Evolutionary conservation across 2,329 filamentous ascomycete species (phyloP).

Genomic region (Drechslerella coelobrocha): DNA sequence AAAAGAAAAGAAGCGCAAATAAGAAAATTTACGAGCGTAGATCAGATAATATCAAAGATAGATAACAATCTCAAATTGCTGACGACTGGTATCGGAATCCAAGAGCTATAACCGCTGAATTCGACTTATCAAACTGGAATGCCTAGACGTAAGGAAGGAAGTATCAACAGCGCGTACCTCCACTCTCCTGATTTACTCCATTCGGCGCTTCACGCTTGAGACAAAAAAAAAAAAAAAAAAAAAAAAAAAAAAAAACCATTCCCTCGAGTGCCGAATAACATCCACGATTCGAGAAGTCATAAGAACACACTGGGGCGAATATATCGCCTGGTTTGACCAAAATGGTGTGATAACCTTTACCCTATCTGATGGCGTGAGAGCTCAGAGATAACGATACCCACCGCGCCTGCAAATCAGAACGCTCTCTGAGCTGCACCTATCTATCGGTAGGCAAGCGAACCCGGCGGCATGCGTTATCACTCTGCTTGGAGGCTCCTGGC

Average conservation of each 20-base stretch:
- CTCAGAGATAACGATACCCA: slow-evolving; percentile 49
- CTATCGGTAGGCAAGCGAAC: slow-evolving; percentile 49
- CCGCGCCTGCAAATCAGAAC: slow-evolving; percentile 21
- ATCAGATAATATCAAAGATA: slow-evolving; percentile 31
- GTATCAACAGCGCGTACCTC: too few species aligned
- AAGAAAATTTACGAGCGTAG: slow-evolving; percentile 19
- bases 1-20: slow-evolving; percentile 10
- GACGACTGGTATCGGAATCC: background rate
- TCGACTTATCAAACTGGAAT: background rate
- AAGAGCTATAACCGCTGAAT: background rate
- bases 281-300: background rate
- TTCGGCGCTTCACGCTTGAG: slow-evolving; percentile 4
- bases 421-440: too few species aligned
- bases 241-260: slow-evolving; percentile 1
- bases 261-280: background rate
- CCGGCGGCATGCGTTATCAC: slow-evolving; percentile 46
- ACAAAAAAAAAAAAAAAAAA: slow-evolving; percentile 5
- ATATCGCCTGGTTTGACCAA: slow-evolving; percentile 44
- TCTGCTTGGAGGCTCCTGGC: background rate
- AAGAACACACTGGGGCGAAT: slow-evolving; percentile 22
- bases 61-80: background rate
- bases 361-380: slow-evolving; percentile 51
- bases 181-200: background rate
- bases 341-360: slow-evolving; percentile 51
- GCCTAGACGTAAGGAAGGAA: background rate